Conservation (phyloP, 768 basidiomycete genomes). For the Gyrodon lividus region DNA sequence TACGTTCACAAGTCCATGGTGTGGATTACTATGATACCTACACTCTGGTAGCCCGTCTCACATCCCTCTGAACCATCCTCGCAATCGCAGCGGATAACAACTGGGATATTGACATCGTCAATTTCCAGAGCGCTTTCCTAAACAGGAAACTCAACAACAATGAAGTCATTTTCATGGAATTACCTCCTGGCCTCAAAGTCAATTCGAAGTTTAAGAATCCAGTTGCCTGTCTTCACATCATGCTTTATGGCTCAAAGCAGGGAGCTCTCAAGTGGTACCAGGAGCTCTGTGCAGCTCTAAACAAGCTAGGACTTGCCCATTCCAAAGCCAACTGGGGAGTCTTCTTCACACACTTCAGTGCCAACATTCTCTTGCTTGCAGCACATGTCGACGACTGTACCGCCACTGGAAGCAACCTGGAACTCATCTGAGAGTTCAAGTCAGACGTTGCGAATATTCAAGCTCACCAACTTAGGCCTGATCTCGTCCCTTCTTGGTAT, state of each 20-base stretch:
- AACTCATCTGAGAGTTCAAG: too few relatives aligned
- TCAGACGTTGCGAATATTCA: too few relatives aligned
- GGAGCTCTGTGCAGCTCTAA: background rate
- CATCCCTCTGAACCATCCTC: constrained; percentile 18
- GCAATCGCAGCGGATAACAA: background rate
- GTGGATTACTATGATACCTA: constrained; percentile 41
- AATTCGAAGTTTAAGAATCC: background rate
- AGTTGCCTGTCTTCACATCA: background rate
- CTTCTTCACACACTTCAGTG: background rate
- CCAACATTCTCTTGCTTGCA: too few relatives aligned
- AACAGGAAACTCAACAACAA: constrained; percentile 7
- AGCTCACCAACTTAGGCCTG: too few relatives aligned
- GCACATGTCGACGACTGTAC: too few relatives aligned
- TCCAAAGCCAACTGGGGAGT: constrained; percentile 1
- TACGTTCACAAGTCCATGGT: constrained; percentile 39
- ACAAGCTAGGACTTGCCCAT: background rate
- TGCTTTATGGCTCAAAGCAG: constrained; percentile 4
- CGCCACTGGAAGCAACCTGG: too few relatives aligned
- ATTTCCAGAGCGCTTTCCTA: constrained; percentile 11
- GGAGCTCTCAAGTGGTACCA: constrained; percentile 6
- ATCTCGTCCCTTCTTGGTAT: too few relatives aligned
- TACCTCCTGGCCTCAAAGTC: background rate
- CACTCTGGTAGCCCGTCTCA: constrained; percentile 28
- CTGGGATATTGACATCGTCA: constrained; percentile 12
- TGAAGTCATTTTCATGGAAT: constrained; percentile 10